Conservation (phyloP, 441 rosid species). For the Brassica hybrid region DNA sequence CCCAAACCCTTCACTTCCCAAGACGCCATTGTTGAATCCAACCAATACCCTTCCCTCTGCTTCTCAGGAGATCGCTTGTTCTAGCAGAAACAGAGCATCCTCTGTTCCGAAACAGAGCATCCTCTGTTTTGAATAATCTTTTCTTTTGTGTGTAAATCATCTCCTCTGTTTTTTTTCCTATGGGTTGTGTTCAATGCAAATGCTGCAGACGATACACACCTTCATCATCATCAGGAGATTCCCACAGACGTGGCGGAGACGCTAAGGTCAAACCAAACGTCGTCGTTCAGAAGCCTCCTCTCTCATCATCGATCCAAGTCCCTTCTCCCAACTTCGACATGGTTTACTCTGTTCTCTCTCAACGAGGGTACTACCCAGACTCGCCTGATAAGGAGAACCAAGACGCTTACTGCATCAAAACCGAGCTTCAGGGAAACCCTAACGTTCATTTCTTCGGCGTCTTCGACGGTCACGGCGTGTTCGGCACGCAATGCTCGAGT, state of each 20-base stretch:
- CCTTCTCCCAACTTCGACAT: constrained; percentile 69
- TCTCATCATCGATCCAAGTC: constrained; percentile 59
- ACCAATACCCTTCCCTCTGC: constrained; percentile 30
- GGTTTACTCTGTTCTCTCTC: constrained; percentile 78
- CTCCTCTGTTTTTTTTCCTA: neutral
- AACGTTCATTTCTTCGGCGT: constrained; percentile 94
- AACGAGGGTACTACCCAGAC: constrained; percentile 85
- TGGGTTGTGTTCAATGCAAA: constrained; percentile 77
- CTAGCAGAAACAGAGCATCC: neutral
- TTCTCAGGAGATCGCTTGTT: constrained; percentile 30
- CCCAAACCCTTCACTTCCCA: constrained; percentile 28
- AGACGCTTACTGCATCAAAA: constrained; percentile 81
- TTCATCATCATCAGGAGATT: constrained; percentile 61
- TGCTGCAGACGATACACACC: constrained; percentile 69
- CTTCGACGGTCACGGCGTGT: constrained; percentile 88
- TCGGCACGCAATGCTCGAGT: constrained; percentile 76
- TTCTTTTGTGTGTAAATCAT: neutral
- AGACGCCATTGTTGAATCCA: constrained; percentile 41
- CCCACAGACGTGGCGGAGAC: constrained; percentile 29
- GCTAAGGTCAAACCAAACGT: neutral
- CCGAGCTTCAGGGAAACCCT: constrained; percentile 84
- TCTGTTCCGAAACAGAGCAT: no score
- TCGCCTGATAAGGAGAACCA: constrained; percentile 83
- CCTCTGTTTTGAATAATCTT: neutral
- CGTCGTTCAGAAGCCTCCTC: constrained; percentile 55